Base-by-base conservation (phyloP, 1,284 basidiomycete genomes). In the Cryptococcus amylolentus region DNA sequence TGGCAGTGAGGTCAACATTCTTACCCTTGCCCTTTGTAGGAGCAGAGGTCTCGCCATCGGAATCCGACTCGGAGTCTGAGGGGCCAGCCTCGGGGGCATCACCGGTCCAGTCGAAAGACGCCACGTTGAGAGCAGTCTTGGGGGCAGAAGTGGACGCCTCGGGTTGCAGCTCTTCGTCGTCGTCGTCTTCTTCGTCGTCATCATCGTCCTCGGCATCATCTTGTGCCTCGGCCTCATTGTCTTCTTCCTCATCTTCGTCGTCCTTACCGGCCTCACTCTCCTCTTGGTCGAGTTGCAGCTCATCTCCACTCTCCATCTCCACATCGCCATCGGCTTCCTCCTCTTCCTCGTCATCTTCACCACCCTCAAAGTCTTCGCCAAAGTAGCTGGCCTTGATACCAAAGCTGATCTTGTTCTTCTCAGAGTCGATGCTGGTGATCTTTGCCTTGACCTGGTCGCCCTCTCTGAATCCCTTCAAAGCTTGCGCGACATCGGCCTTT, bases 301-400 rank as follows among this genome's bases (percentile, higher is more conserved):
- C 63, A 4, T 56, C 53, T 9, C 57, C 61, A 13, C 56, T 67
- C 10, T 57, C 61, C 6, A 64, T 67, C 14, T 66, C 65, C 12
- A 53, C 62, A 9, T 64, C 65, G 81, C 86, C 63, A 14, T 68
- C 65, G 16, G 57, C 75, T 80, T 85, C 72, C 0, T 67, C 66
- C 1, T 70, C 64, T 13, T 77, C 75, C 5, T 68, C 68, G 0
- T 72, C 76, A 0, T 70, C 70, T 3, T 69, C 72, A 37, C 71
- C 65, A 41, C 63, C 75, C 10, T 62, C 64, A 9, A 60, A 65
- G 28, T 64, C 71, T 47, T 75, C 75, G 10, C 75, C 77, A 73
- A 97, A 95, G 76, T 88, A 87, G 48, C 88, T 94, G 38, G 89
- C 90, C 77, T 96, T 98, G 60, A 98, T 80, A 52, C 91, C 88